These are phyloP conservation scores for Geranomyces variabilis DNA, from an alignment of 192 early-diverging fungal species.

Conservation along the genomic window DNA sequence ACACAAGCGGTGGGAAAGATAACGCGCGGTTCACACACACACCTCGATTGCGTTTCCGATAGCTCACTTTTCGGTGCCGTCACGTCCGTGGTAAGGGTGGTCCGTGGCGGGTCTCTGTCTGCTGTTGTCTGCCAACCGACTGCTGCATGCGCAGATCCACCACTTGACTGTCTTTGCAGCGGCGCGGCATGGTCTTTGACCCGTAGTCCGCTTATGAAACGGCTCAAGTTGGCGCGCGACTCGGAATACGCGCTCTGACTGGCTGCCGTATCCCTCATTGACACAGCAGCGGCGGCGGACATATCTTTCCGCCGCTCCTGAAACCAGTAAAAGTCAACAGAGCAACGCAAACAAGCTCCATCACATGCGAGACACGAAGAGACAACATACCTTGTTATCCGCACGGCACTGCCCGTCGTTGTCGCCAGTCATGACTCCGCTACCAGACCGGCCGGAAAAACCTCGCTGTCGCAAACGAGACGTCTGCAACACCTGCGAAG, in stretches of 20 bases:
- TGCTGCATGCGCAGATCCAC: too few relatives aligned
- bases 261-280: background rate
- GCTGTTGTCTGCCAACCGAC: background rate
- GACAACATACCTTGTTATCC: too few relatives aligned
- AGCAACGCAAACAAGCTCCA: too few relatives aligned
- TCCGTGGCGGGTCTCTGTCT: too few relatives aligned
- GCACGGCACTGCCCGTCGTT: background rate
- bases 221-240: background rate
- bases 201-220: background rate
- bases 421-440: background rate
- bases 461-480: background rate
- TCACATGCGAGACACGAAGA: too few relatives aligned
- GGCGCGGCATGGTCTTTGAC: slow-evolving; percentile 3
- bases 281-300: background rate
- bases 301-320: background rate
- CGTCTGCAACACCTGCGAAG: background rate
- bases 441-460: background rate
- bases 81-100: too few relatives aligned
- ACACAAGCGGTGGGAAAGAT: too few relatives aligned
- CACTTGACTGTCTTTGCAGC: too few relatives aligned
- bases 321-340: background rate
- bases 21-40: too few relatives aligned
- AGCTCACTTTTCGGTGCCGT: too few relatives aligned
- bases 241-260: background rate
- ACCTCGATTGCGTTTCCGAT: too few relatives aligned